These are phyloP conservation scores for Trifolium dubium DNA, from an alignment of 306 rosid genomes.

Conservation along the genomic window DNA sequence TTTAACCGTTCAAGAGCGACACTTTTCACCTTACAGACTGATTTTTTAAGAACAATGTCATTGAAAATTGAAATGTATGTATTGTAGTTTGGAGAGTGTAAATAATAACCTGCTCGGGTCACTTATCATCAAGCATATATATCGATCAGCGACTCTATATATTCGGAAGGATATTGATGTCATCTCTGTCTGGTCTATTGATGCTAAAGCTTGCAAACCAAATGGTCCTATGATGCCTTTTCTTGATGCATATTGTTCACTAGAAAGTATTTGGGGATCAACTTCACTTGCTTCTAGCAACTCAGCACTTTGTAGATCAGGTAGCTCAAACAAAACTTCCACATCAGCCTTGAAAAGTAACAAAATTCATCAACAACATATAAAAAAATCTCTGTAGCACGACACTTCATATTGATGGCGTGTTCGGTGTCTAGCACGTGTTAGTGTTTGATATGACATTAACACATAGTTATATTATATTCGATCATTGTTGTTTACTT, in stretches of 20 bases:
- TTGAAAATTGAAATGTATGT: background rate
- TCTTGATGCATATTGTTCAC: conserved; percentile 7
- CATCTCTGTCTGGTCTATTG: background rate
- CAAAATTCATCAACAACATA: background rate
- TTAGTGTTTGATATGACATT: background rate
- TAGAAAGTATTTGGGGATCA: conserved; percentile 51
- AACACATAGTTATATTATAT: background rate
- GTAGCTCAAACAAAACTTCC: conserved; percentile 54
- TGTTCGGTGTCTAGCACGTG: background rate
- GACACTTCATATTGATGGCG: background rate
- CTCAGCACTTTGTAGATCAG: conserved; percentile 46
- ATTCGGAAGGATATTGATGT: background rate
- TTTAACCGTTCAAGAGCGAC: background rate
- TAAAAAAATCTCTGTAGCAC: background rate
- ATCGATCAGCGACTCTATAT: background rate
- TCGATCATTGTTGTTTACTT: too few species aligned
- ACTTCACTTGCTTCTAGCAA: conserved; percentile 40
- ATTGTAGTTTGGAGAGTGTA: background rate
- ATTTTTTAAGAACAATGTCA: too few species aligned
- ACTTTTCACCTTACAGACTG: too few species aligned
- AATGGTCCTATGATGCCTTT: conserved; percentile 26
- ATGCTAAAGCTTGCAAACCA: conserved; percentile 25
- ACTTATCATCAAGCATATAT: conserved; percentile 14
- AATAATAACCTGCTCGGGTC: conserved; percentile 8
- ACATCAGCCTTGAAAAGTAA: conserved; percentile 55